Conservation (phyloP, 2,329 filamentous ascomycete species). For the Arthrobotrys musiformis region DNA sequence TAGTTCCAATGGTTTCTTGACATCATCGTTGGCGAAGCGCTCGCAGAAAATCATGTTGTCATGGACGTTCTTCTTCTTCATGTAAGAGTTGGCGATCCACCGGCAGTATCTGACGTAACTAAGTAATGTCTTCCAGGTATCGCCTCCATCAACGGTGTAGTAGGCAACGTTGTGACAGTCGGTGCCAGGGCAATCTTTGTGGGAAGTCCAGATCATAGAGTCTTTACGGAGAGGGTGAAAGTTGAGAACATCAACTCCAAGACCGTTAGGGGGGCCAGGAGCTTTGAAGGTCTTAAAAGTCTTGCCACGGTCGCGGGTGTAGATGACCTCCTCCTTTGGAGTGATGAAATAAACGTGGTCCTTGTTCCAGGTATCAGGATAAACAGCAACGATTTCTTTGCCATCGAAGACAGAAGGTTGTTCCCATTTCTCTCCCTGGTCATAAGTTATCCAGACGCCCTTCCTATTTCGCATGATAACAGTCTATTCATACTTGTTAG, state of each 20-base stretch:
- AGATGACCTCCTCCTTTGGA: conserved; percentile 73
- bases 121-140: conserved; percentile 79
- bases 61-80: conserved; percentile 66
- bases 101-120: conserved; percentile 83
- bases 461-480: conserved; percentile 71
- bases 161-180: conserved; percentile 80
- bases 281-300: conserved; percentile 79
- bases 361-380: conserved; percentile 81
- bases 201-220: conserved; percentile 81
- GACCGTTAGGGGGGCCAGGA: conserved; percentile 70
- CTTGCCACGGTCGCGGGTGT: conserved; percentile 81
- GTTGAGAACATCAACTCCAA: conserved; percentile 35
- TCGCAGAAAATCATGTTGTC: conserved; percentile 72
- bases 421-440: conserved; percentile 91
- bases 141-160: conserved; percentile 80
- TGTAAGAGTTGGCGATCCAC: conserved; percentile 72
- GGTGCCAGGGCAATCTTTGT: conserved; percentile 45
- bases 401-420: conserved; percentile 72
- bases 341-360: conserved; percentile 90
- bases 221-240: conserved; percentile 89
- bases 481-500: conserved; percentile 60
- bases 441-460: conserved; percentile 76
- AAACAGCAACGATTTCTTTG: conserved; percentile 76
- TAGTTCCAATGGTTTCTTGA: conserved; percentile 75
- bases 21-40: conserved; percentile 72